Evolutionary conservation across 2,329 filamentous ascomycete species (phyloP).

Genomic region (Parafenestella ontariensis): DNA sequence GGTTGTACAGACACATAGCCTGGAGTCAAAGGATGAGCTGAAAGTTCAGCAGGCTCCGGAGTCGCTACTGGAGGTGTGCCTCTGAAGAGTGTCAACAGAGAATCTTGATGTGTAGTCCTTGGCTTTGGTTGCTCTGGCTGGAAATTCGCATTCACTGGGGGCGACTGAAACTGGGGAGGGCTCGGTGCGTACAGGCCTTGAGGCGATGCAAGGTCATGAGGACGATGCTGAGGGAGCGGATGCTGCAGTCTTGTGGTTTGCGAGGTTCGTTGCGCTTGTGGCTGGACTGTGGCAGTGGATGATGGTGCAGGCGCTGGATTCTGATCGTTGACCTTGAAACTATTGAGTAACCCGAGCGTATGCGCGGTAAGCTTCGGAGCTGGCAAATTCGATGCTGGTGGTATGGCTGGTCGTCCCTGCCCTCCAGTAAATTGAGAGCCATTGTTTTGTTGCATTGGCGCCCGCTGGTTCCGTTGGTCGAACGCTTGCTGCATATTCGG

Average conservation of each 20-base stretch:
- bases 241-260: constrained; percentile 33
- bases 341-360: constrained; percentile 63
- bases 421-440: constrained; percentile 41
- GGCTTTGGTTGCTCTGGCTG: constrained; percentile 45
- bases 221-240: constrained; percentile 27
- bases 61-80: constrained; percentile 35
- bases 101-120: constrained; percentile 53
- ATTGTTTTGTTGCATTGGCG: constrained; percentile 29
- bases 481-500: constrained; percentile 33
- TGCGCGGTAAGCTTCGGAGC: constrained; percentile 65
- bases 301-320: constrained; percentile 27
- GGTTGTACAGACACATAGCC: constrained; percentile 33
- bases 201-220: constrained; percentile 35
- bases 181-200: constrained; percentile 32
- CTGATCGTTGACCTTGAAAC: constrained; percentile 57
- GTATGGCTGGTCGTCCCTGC: constrained; percentile 55
- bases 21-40: constrained; percentile 53
- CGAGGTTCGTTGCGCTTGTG: constrained; percentile 20
- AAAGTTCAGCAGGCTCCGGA: constrained; percentile 54
- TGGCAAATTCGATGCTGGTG: constrained; percentile 64
- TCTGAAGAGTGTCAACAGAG: constrained; percentile 56
- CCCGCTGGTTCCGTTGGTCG: constrained; percentile 13
- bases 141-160: constrained; percentile 29
- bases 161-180: constrained; percentile 40
- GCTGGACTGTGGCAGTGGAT: constrained; percentile 1